phyloP scores from a whole-genome alignment of 805 yeast species.

The Blastobotrys americana region DNA sequence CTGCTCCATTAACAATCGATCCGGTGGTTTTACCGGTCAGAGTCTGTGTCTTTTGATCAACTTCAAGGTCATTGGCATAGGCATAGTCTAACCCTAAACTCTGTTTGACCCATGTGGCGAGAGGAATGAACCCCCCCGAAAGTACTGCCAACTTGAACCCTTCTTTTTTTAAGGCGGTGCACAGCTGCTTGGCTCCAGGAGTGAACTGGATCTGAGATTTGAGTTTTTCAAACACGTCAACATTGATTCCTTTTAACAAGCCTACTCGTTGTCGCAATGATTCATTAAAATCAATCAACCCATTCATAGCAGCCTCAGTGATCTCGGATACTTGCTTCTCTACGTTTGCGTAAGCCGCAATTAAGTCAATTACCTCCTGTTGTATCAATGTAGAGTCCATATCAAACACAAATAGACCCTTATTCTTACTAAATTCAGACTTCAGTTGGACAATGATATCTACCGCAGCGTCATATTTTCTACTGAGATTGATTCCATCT shows the following conservation, averaged over 20 bases:
- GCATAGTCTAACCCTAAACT: slow-evolving; percentile 76
- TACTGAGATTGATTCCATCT: too few species aligned
- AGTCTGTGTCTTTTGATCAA: slow-evolving; percentile 34
- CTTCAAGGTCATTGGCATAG: slow-evolving; percentile 61
- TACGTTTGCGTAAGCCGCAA: slow-evolving; percentile 89
- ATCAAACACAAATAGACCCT: slow-evolving; percentile 75
- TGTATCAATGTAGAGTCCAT: slow-evolving; percentile 96
- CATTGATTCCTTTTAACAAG: slow-evolving; percentile 75
- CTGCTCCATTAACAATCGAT: slow-evolving; percentile 75
- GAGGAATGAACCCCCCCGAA: slow-evolving; percentile 90
- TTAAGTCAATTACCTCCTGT: slow-evolving; percentile 94
- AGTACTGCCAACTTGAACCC: slow-evolving; percentile 78
- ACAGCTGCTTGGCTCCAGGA: slow-evolving; percentile 75
- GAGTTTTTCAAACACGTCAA: slow-evolving; percentile 72
- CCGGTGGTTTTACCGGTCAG: slow-evolving; percentile 77
- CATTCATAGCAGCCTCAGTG: slow-evolving; percentile 94
- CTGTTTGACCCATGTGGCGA: slow-evolving; percentile 68
- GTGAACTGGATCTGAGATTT: slow-evolving; percentile 65
- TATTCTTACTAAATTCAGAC: slow-evolving; percentile 30
- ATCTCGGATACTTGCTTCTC: slow-evolving; percentile 81
- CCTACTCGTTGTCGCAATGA: slow-evolving; percentile 69
- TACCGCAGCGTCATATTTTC: too few species aligned
- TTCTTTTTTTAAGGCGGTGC: slow-evolving; percentile 48
- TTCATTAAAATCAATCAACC: slow-evolving; percentile 84
- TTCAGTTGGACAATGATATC: slow-evolving; percentile 40